Evolutionary conservation across 1,139 yeast species (phyloP), one percentile per base, ranked within the genome.

Genomic region (Scheffersomyces insectosa): DNA sequence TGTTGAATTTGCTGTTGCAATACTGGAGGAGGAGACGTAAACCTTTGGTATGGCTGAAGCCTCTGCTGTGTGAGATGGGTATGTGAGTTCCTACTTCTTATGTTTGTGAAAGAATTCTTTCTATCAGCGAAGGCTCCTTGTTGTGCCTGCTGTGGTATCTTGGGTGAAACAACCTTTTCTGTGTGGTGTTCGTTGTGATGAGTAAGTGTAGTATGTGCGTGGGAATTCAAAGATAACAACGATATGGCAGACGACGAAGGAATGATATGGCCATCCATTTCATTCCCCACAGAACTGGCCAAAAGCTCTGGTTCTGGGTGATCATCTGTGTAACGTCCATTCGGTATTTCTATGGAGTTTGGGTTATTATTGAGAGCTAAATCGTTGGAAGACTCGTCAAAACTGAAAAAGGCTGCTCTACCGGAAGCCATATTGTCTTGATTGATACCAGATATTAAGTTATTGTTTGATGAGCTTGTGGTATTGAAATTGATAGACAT

Each of bases 191-290:
- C 39, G 13, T 30, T 15, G 11, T 20, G 31, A 16, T 39, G 43
- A n/a, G 31, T 35, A 34, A 38, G 28, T 5, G 41, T n/a, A 13
- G 39, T 38, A 14, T 14, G 34, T 9, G 15, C 23, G 14, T 57
- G 60, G 42, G 55, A 56, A 47, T 63, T 77, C 42, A 80, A 62
- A 1, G 82, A 77, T 11, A 80, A 63, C 7, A 80, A 61, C 12
- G 83, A 78, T 2, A 80, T 80, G 15, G 76, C 72, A 9, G 83
- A 79, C 5, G 82, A 72, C 4, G 82, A 77, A 5, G 83, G 83
- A 15, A 79, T 70, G 33, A 80, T 53, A 27, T 72, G 56, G 1
- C 82, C 83, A 28, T 74, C 78, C 31, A 67, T 57, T 38, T 77
- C 80, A 30, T 68, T 69, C 1, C 82, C 83, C 9, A 77, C 82